A percentile compares a stretch with the other conserved stretches of the same genome.
Conservation (phyloP, 805 yeast genomes). For the Metschnikowia kofuensis region DNA sequence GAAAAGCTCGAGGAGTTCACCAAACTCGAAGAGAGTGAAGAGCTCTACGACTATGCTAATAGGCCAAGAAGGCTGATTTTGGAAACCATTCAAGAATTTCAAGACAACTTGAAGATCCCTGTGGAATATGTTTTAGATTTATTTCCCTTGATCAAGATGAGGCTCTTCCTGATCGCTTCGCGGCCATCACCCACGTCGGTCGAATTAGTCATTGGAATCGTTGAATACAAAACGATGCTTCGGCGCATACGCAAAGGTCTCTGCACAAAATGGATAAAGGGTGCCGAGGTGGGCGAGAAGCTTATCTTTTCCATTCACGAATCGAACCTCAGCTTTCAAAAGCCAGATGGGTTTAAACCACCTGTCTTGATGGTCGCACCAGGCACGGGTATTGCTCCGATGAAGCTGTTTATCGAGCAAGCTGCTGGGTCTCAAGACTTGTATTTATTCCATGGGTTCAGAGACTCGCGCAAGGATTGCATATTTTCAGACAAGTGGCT, state of each 20-base stretch:
- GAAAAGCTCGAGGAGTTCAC: slow-evolving; percentile 78
- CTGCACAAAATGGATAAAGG: slow-evolving; percentile 73
- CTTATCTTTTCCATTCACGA: slow-evolving; percentile 51
- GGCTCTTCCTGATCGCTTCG: slow-evolving; percentile 85
- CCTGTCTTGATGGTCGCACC: slow-evolving; percentile 78
- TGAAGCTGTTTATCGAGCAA: slow-evolving; percentile 63
- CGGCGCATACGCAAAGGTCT: slow-evolving; percentile 75
- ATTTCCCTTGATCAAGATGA: slow-evolving; percentile 74
- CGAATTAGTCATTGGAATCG: slow-evolving; percentile 79
- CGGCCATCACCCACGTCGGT: slow-evolving; percentile 38
- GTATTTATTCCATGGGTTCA: slow-evolving; percentile 71
- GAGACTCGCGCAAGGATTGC: slow-evolving; percentile 64
- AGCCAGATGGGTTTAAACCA: slow-evolving; percentile 16
- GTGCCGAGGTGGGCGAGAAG: slow-evolving; percentile 44
- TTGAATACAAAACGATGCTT: slow-evolving; percentile 80
- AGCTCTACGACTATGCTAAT: slow-evolving; percentile 85
- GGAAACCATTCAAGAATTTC: slow-evolving; percentile 82
- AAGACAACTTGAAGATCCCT: slow-evolving; percentile 67
- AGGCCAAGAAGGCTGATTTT: slow-evolving; percentile 85
- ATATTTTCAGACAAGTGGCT: slow-evolving; percentile 60
- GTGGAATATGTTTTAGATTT: slow-evolving; percentile 71
- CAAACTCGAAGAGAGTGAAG: slow-evolving; percentile 70
- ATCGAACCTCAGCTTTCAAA: slow-evolving; percentile 39
- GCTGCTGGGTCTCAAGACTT: slow-evolving; percentile 31
- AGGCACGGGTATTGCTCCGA: slow-evolving; percentile 97